phyloP scores from a whole-genome alignment of 495 filamentous ascomycete species.

The Collariella sp. region DNA sequence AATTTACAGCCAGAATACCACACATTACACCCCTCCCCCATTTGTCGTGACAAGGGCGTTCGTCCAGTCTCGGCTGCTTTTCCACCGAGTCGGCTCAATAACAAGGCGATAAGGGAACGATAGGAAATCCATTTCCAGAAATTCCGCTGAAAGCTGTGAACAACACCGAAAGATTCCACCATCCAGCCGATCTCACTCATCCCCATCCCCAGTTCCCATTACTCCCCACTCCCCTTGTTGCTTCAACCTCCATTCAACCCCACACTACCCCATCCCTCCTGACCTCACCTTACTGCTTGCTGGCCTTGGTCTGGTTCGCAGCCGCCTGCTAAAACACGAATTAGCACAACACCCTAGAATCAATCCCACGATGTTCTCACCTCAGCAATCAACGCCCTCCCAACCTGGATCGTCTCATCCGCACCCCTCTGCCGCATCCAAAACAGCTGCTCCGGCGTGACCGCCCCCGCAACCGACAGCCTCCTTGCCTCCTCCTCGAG shows the following conservation, averaged over 20 bases:
- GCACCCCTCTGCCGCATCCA: constrained; percentile 35
- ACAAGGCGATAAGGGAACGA: too few relatives aligned
- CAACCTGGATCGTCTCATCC: constrained; percentile 33
- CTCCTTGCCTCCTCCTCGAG: constrained; percentile 62
- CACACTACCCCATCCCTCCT: too few relatives aligned
- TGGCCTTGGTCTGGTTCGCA: constrained; percentile 16
- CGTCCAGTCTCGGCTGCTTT: background rate
- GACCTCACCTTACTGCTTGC: constrained; percentile 4
- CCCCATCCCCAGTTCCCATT: too few relatives aligned
- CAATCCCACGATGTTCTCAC: background rate
- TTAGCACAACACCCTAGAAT: background rate
- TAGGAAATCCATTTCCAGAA: too few relatives aligned
- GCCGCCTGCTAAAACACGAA: background rate
- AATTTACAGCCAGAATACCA: background rate
- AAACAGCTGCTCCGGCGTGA: constrained; percentile 47
- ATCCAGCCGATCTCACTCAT: too few relatives aligned
- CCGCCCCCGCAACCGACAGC: constrained; percentile 37
- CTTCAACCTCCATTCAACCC: too few relatives aligned
- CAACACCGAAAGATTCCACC: too few relatives aligned
- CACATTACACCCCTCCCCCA: background rate
- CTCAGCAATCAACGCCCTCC: constrained; percentile 21
- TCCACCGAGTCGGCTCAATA: background rate
- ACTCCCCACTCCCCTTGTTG: too few relatives aligned
- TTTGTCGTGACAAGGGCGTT: background rate
- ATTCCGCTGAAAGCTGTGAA: too few relatives aligned